These are phyloP conservation scores for Cladosporium halotolerans DNA, from an alignment of 2,329 filamentous ascomycete species.

Conservation along the genomic window DNA sequence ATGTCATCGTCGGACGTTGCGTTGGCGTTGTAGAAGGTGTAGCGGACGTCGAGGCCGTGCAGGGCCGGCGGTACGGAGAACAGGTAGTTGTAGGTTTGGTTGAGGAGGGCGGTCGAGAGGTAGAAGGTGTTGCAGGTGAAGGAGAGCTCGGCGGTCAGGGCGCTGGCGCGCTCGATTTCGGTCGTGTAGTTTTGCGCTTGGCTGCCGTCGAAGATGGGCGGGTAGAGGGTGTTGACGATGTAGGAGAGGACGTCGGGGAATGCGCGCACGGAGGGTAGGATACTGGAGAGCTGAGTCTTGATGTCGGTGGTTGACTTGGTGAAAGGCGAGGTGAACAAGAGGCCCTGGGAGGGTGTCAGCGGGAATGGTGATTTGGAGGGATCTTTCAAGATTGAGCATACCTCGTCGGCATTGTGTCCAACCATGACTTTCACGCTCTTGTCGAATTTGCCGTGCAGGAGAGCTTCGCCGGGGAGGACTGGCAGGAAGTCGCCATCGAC, in stretches of 20 bases:
- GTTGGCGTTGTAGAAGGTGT: conserved; percentile 46
- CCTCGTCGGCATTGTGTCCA: conserved; percentile 40
- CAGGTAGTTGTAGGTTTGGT: conserved; percentile 46
- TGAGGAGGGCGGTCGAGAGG: conserved; percentile 41
- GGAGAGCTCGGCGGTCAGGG: conserved; percentile 33
- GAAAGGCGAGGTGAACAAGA: conserved; percentile 38
- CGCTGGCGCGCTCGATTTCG: conserved; percentile 37
- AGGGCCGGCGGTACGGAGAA: conserved; percentile 49
- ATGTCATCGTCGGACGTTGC: neutral
- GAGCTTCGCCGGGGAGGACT: conserved; percentile 39
- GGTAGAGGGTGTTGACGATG: conserved; percentile 44
- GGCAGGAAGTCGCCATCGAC: conserved; percentile 47
- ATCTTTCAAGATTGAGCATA: neutral
- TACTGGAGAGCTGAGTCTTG: conserved; percentile 19
- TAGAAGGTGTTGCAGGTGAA: conserved; percentile 50
- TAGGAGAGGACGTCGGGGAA: conserved; percentile 32
- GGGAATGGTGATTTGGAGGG: neutral
- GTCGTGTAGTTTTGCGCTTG: conserved; percentile 39
- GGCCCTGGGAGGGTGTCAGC: conserved; percentile 23
- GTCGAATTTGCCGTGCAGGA: conserved; percentile 41
- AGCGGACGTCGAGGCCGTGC: conserved; percentile 48
- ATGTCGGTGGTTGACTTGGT: conserved; percentile 30
- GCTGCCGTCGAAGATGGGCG: conserved; percentile 42
- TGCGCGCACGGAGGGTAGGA: conserved; percentile 28
- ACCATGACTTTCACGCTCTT: conserved; percentile 40